Evolutionary conservation across 495 filamentous ascomycete genomes (phyloP), one percentile per base, ranked within the genome.

Genomic region (Neurospora terricola): DNA sequence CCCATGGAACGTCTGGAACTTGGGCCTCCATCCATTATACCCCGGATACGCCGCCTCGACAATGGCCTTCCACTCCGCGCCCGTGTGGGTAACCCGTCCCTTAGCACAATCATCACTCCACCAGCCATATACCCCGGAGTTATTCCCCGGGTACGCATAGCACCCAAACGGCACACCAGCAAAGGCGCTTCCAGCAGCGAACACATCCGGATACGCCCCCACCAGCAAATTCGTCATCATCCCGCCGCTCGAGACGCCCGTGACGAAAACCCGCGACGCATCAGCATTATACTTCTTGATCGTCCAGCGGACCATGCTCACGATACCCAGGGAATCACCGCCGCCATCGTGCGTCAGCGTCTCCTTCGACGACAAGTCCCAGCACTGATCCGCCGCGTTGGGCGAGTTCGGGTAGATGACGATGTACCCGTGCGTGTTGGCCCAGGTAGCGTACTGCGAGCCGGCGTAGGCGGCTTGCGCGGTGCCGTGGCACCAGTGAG

Each of bases 181-280:
- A 80, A 87, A 89, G 54, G 81, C 84, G 21, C 83, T 82, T 6
- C 83, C 88, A 0, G 88, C 88, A 1, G 84, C 82, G 77, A 90
- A 90, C 38, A 90, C 76, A 36, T 88, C 84, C 10, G 87, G 88
- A 76, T 90, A 89, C 0, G 86, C 81, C 5, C 85, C 88, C 6
- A 84, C 83, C 74, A 90, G 79, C 12, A 88, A 86, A 73, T 88
- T 87, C n/a, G 86, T 88, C 86, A 88, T 87, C 87, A 88, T 89
- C n/a, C 83, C 87, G 16, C 88, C 88, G 0, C 87, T 88, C 1
- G 84, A 86, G 2, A 82, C 82, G 8, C 87, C 87, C 36, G 84
- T 87, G 5, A 83, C 86, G 72, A 85, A 89, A 5, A 88, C 83
- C 38, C 82, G 82, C 40, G 72, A 73, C 10, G 83, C 39, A 73